phyloP scores from a whole-genome alignment of 2,329 filamentous ascomycete species.

The Trichoderma sp. region DNA sequence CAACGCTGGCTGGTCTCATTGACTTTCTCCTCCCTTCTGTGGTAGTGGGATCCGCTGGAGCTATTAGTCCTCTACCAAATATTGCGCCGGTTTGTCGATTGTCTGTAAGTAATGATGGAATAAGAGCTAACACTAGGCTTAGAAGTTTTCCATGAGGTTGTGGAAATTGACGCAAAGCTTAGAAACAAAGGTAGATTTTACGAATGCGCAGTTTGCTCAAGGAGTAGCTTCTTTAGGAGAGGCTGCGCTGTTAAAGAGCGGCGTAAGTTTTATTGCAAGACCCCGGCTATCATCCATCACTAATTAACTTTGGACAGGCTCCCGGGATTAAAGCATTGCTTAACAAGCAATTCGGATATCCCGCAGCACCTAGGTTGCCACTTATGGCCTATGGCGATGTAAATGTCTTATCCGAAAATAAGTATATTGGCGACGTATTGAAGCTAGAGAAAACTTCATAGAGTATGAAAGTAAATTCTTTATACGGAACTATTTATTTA shows the following conservation, averaged over 20 bases:
- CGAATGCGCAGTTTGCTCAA: neutral
- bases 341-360: constrained; percentile 10
- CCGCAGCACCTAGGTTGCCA: neutral
- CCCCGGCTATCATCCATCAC: neutral
- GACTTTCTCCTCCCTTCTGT: constrained; percentile 14
- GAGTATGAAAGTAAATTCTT: neutral
- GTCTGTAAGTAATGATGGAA: fast-evolving
- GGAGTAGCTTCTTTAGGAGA: neutral
- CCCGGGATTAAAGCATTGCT: neutral
- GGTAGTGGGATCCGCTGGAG: constrained; percentile 5
- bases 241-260: constrained; percentile 6
- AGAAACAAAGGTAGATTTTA: neutral
- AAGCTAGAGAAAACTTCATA: neutral
- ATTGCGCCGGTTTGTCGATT: constrained; percentile 3
- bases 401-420: neutral
- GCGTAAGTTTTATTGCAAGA: neutral
- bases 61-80: constrained; percentile 12
- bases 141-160: constrained; percentile 1
- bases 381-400: constrained; percentile 1
- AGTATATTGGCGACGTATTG: neutral
- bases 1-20: constrained; percentile 10
- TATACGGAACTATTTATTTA: neutral
- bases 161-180: neutral
- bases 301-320: neutral
- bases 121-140: neutral